phyloP scores from a whole-genome alignment of 345 rosid genomes.

The Eucalyptus erythrocorys region DNA sequence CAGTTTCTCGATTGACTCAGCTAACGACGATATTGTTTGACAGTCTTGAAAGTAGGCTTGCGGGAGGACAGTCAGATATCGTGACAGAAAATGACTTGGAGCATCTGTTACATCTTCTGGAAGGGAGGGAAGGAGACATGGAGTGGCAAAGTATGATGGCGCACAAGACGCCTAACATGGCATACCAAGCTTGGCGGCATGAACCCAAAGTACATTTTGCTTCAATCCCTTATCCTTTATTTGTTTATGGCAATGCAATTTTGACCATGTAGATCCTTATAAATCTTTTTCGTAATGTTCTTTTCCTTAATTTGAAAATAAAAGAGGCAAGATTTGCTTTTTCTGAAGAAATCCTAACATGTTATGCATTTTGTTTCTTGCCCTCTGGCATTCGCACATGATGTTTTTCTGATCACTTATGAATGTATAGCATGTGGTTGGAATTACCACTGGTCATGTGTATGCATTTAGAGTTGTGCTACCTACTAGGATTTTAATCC shows the following conservation, averaged over 20 bases:
- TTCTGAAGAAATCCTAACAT: not conserved
- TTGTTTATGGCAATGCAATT: not conserved
- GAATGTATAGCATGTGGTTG: not conserved
- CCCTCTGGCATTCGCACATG: not conserved
- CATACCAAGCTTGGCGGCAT: constrained; percentile 84
- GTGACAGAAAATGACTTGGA: constrained; percentile 71
- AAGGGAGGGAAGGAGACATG: constrained; percentile 44
- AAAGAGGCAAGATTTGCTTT: not conserved
- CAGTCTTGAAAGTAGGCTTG: constrained; percentile 8
- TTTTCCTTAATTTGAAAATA: not conserved
- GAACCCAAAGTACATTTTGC: constrained; percentile 60
- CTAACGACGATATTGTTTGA: not conserved
- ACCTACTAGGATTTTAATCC: not conserved
- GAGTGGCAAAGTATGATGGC: constrained; percentile 96
- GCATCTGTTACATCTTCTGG: constrained; percentile 62
- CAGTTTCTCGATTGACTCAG: not conserved
- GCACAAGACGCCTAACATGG: constrained; percentile 62
- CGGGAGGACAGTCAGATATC: constrained; percentile 28
- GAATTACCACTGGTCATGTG: not conserved
- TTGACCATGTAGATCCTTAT: not conserved
- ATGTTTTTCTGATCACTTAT: not conserved
- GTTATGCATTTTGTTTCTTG: not conserved
- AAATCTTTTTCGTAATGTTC: not conserved
- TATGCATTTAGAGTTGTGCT: not conserved
- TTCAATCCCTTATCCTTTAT: not conserved